Evolutionary conservation across 345 rosid genomes (phyloP), one percentile per base, ranked within the genome.

Genomic region (Gossypium herbaceum): DNA sequence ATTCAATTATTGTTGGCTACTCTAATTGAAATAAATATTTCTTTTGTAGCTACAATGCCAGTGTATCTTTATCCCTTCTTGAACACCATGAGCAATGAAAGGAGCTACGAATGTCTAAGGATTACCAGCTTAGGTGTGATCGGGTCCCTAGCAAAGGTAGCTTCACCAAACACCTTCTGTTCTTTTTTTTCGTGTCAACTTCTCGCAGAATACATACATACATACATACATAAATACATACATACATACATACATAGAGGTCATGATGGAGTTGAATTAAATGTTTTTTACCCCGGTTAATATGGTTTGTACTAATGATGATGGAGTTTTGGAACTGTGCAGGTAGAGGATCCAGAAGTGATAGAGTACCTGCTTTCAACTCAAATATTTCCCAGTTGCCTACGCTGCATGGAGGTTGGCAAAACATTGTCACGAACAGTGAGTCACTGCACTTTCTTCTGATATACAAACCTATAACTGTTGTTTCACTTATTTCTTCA

Each of bases 101-200:
- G 34, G 34, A 27, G 34, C 34, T 27, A 27, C 34, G 34, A 27
- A 27, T 27, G 34, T 27, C 34, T 27, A 27, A 85, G 93, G 55
- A 77, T 87, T 56, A 79, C 84, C 76, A 84, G 91, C 84, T 84
- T 92, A 80, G 86, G 88, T 43, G 91, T 92, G 44, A 84, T 90
- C 56, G 88, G 85, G 39, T 86, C 90, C 41, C 78, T 92, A 27
- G 85, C 83, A 65, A 86, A 88, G 89, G 92, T 90, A 81, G 65
- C 56, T 60, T 62, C 47, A 16, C 54, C 60, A 61, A 34, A 1
- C 45, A 34, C 27, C 56, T 8, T 51, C 34, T 65, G 65, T n/a
- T 75, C 62, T 24, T 64, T 63, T 63, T 16, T 62, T 2, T 57
- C 8, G 13, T 47, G 3, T 48, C 59, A n/a, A 8, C 54, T 13